These are phyloP conservation scores for Aphanomyces euteiches DNA, from an alignment of 352 stramenopile genomes.

Conservation along the genomic window DNA sequence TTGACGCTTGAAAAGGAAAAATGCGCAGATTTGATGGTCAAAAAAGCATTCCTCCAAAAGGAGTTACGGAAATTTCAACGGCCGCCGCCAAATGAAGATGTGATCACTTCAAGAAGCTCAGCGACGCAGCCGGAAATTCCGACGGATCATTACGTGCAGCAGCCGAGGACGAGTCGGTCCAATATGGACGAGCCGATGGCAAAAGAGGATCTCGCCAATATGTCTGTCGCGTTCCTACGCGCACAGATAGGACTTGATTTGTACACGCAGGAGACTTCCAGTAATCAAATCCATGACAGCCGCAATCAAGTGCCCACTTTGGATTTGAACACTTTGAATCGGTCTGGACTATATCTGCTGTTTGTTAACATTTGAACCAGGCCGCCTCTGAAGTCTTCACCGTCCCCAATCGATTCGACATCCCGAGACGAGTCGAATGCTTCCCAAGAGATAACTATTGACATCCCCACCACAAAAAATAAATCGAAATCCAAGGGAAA, in stretches of 20 bases:
- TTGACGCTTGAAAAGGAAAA: conserved; percentile 58
- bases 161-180: neutral
- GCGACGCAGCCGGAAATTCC: conserved; percentile 9
- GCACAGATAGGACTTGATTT: conserved; percentile 65
- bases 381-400: no score
- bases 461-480: neutral
- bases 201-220: conserved; percentile 57
- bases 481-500: conserved; percentile 18
- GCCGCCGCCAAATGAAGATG: neutral
- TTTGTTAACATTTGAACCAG: no score
- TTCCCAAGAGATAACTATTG: no score
- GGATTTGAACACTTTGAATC: no score
- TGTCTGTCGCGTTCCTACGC: conserved; percentile 68
- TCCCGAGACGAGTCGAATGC: no score
- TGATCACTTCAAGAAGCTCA: neutral
- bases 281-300: neutral
- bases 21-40: conserved; percentile 51
- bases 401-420: no score
- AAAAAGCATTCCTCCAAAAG: conserved; percentile 55
- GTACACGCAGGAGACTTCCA: conserved; percentile 4
- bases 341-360: no score
- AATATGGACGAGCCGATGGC: conserved; percentile 51
- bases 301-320: neutral
- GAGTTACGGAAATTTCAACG: conserved; percentile 4
- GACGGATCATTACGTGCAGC: neutral